Evolutionary conservation across 2,329 filamentous ascomycete species (phyloP).

Genomic region (Ophiosphaerella narmari): DNA sequence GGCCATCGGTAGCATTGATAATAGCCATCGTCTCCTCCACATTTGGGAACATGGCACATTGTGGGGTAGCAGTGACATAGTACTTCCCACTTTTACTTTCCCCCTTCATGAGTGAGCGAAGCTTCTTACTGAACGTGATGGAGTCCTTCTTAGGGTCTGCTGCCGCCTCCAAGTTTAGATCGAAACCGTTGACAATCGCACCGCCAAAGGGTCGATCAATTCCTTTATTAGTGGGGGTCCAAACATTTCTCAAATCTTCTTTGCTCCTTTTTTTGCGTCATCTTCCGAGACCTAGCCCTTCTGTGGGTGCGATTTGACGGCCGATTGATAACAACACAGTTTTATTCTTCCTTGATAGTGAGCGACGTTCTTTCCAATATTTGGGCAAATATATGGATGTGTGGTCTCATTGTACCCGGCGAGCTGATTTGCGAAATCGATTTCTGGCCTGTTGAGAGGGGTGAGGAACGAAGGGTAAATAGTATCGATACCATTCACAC

Average conservation of each 20-base stretch:
- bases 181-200: slow-evolving; percentile 73
- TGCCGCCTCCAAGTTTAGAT: slow-evolving; percentile 70
- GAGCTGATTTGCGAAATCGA: slow-evolving; percentile 66
- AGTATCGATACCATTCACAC: slow-evolving; percentile 34
- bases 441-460: slow-evolving; percentile 57
- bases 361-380: slow-evolving; percentile 63
- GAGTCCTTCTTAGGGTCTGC: no score
- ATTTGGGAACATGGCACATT: slow-evolving; percentile 55
- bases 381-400: slow-evolving; percentile 58
- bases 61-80: slow-evolving; percentile 68
- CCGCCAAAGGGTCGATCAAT: slow-evolving; percentile 68
- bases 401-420: background rate
- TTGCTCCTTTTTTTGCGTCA: slow-evolving; percentile 57
- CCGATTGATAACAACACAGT: slow-evolving; percentile 75
- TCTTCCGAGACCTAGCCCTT: slow-evolving; percentile 36
- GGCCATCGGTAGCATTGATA: slow-evolving; percentile 40
- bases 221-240: slow-evolving; percentile 58
- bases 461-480: slow-evolving; percentile 69
- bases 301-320: slow-evolving; percentile 65
- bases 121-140: slow-evolving; percentile 60
- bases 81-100: slow-evolving; percentile 43
- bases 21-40: no score
- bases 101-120: slow-evolving; percentile 59
- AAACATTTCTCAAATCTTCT: slow-evolving; percentile 72
- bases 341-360: slow-evolving; percentile 68